A percentile compares a stretch with the other conserved stretches of the same genome.
These are phyloP conservation scores for Phycomyces blakesleeanus DNA, from an alignment of 192 early-diverging fungal species.

Conservation along the genomic window DNA sequence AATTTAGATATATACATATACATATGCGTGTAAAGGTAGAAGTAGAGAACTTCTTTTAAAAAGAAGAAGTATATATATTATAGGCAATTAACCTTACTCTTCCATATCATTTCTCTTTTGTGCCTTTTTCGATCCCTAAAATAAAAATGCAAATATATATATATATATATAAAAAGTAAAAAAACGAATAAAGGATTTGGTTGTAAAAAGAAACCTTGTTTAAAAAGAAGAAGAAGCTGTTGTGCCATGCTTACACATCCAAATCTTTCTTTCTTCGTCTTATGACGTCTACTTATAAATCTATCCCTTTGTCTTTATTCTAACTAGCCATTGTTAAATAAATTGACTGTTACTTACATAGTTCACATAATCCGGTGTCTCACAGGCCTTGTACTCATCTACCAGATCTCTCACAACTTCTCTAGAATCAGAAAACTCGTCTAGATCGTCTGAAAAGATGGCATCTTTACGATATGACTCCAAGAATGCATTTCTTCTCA, in stretches of 20 bases:
- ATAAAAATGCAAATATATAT: background rate
- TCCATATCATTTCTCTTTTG: background rate
- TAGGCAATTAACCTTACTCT: background rate
- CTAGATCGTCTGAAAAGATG: constrained; percentile 75
- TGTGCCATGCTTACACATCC: too few species aligned
- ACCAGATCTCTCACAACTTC: constrained; percentile 90
- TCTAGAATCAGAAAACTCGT: constrained; percentile 91
- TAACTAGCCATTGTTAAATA: too few species aligned
- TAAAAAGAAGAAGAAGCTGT: too few species aligned
- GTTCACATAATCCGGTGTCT: constrained; percentile 82
- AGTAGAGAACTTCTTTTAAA: too few species aligned
- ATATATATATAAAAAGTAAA: background rate
- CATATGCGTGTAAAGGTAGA: too few species aligned
- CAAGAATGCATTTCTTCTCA: constrained; percentile 94
- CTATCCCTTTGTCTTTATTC: too few species aligned
- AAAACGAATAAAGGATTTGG: background rate
- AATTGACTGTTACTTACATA: constrained; percentile 53
- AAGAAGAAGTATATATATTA: too few species aligned
- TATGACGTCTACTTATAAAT: background rate
- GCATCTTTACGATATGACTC: constrained; percentile 87
- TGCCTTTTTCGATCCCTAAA: background rate
- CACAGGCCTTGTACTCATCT: constrained; percentile 92
- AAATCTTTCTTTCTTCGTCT: too few species aligned
- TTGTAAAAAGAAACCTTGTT: too few species aligned
- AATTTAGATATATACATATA: too few species aligned